These are phyloP conservation scores for Mallotus nudiflorus DNA, from an alignment of 345 rosid species.

Conservation along the genomic window DNA sequence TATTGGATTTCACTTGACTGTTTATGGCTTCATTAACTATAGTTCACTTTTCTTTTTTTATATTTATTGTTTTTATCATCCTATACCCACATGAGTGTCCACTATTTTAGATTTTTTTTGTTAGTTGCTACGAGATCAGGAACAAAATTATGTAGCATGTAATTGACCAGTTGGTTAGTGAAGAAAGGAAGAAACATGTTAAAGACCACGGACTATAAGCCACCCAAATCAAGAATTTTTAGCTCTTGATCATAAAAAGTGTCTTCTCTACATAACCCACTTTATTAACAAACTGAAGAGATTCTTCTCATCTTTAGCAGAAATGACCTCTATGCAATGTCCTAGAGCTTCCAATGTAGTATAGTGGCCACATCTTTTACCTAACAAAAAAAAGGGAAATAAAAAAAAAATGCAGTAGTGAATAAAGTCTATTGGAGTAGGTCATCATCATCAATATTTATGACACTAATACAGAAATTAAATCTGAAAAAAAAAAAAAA, in stretches of 20 bases:
- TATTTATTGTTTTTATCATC: too few relatives aligned
- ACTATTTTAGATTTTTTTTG: too few relatives aligned
- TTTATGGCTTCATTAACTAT: too few relatives aligned
- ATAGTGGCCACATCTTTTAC: constrained; percentile 99
- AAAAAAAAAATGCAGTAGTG: constrained; percentile 42
- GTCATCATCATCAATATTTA: constrained; percentile 2
- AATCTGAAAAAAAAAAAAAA: constrained; percentile 9
- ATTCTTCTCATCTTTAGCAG: constrained; percentile 38
- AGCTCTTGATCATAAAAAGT: constrained; percentile 19
- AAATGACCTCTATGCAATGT: constrained; percentile 34
- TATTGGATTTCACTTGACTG: too few relatives aligned
- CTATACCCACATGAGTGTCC: too few relatives aligned
- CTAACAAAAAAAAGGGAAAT: constrained; percentile 48
- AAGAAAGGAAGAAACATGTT: constrained; percentile 15
- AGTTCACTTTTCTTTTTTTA: too few relatives aligned
- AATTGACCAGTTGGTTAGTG: background rate
- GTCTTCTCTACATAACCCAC: constrained; percentile 34
- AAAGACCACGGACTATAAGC: constrained; percentile 13
- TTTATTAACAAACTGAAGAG: constrained; percentile 22
- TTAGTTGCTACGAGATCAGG: too few relatives aligned
- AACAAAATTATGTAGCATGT: too few relatives aligned
- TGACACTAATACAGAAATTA: background rate
- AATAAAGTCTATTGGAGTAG: constrained; percentile 36
- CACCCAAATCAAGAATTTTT: constrained; percentile 6
- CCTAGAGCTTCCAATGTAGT: constrained; percentile 97